Evolutionary conservation across 2,329 filamentous ascomycete species (phyloP), one percentile per base, ranked within the genome.

Genomic region (Sarocladium kiliense): DNA sequence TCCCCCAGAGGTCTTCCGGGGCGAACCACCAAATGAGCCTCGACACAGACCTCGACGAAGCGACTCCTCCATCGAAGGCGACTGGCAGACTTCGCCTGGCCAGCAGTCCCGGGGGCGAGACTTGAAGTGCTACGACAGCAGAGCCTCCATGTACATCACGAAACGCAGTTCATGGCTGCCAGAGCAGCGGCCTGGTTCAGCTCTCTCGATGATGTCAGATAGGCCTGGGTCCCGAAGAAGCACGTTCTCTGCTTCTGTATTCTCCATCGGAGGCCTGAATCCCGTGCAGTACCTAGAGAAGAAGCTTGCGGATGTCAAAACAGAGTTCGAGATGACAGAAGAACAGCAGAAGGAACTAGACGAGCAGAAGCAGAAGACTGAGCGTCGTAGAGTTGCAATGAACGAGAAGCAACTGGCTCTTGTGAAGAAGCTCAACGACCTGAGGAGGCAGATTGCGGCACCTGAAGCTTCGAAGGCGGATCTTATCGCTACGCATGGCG

Each of bases 391-490:
- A 25, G 19, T 23, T 9, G 7, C 18, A 9, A 7, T 25, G n/a
- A 16, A 53, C 21, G 18, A 39, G 7, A 3, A 39, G 32, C 21
- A 25, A 30, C n/a, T 34, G n/a, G 23, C 39, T 5, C 34, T 53
- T 9, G 10, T 53, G 21, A 30, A 39, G 18, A 41, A 16, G 21
- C 32, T 41, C 11, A 16, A 26, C 4, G 19, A 36, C 16, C 14
- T 41, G 21, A 51, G 36, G 25, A 36, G 14, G 32, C 54, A 41
- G 19, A 61, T 62, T 65, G 54, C 60, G 86, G 6, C 80, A 84
- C 64, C 80, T 90, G 55, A 79, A 6, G 18, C 9, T 23, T 44
- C 41, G 3, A 6, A 21, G 9, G 18, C 7, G 23, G 41, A 44
- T 18, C 12, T 47, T 23, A 6, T 47, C 16, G 3, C 6, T 12